phyloP scores from a whole-genome alignment of 2,329 filamentous ascomycete genomes.

The Calonectria pseudoturangicola region DNA sequence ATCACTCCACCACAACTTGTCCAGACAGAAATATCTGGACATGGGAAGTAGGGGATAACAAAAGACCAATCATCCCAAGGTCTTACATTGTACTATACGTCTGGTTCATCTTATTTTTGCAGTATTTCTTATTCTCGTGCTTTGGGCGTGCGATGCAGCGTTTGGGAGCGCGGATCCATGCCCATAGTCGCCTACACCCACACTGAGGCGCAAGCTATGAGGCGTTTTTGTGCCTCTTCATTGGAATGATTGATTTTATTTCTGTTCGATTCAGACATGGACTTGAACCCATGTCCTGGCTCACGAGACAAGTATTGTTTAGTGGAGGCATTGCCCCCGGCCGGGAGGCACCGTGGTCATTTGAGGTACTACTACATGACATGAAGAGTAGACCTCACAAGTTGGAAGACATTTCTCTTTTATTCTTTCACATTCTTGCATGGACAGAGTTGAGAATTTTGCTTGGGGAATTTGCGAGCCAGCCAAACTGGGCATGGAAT shows the following conservation, averaged over 20 bases:
- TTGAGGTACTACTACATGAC: conserved; percentile 53
- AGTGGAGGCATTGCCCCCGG: conserved; percentile 50
- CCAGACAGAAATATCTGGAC: conserved; percentile 29
- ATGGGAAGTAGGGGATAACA: conserved; percentile 40
- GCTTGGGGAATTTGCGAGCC: conserved; percentile 49
- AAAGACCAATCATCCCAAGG: conserved; percentile 25
- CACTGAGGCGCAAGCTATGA: conserved; percentile 11
- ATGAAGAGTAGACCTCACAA: conserved; percentile 53
- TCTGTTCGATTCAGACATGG: conserved; percentile 35
- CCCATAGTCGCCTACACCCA: conserved; percentile 23
- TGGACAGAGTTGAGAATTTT: conserved; percentile 41
- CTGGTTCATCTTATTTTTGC: conserved; percentile 23
- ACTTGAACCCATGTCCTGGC: conserved; percentile 3
- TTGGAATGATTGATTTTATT: conserved; percentile 41
- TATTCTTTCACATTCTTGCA: conserved; percentile 26
- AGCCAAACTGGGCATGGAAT: conserved; percentile 40
- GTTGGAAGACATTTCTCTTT: conserved; percentile 32
- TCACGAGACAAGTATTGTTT: conserved; percentile 55
- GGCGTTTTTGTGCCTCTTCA: conserved; percentile 45
- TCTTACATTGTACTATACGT: conserved; percentile 46
- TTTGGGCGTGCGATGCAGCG: conserved; percentile 7
- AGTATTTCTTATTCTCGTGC: conserved; percentile 30
- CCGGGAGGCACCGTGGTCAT: conserved; percentile 32
- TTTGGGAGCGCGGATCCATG: conserved; percentile 30
- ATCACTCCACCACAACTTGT: conserved; percentile 33